A percentile compares a stretch with the other conserved stretches of the same genome.
phyloP scores from a whole-genome alignment of 164 flowering plant species.

The Santalum album region DNA sequence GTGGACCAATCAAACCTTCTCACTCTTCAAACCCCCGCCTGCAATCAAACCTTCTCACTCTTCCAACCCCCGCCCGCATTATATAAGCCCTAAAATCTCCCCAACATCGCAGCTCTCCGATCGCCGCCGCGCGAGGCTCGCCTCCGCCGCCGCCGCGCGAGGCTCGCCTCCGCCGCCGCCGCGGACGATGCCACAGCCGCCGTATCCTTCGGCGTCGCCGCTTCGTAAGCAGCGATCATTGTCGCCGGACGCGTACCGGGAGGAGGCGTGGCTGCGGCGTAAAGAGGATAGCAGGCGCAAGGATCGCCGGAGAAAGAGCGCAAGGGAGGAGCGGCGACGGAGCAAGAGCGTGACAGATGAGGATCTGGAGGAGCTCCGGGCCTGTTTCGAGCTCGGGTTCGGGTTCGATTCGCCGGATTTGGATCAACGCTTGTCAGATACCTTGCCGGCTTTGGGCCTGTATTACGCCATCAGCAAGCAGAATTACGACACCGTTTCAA shows the following conservation, averaged over 20 bases:
- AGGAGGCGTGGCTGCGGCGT: neutral
- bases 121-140: no score
- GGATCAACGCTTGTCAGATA: conserved; percentile 30
- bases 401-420: conserved; percentile 40
- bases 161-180: neutral
- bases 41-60: no score
- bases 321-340: no score
- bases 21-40: no score
- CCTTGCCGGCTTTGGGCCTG: conserved; percentile 40
- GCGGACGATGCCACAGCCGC: no score
- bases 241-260: neutral
- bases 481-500: conserved; percentile 17
- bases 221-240: neutral
- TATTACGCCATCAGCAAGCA: conserved; percentile 35
- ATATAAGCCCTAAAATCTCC: no score
- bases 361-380: neutral
- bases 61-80: no score
- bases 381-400: conserved; percentile 1
- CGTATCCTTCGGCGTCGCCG: neutral
- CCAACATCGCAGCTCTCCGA: no score
- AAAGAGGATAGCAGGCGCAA: neutral
- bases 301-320: no score
- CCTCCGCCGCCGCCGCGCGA: no score
- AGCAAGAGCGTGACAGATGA: neutral
- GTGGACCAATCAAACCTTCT: no score